These are phyloP conservation scores for Candida sojae DNA, from an alignment of 1,139 yeast genomes.

Conservation along the genomic window DNA sequence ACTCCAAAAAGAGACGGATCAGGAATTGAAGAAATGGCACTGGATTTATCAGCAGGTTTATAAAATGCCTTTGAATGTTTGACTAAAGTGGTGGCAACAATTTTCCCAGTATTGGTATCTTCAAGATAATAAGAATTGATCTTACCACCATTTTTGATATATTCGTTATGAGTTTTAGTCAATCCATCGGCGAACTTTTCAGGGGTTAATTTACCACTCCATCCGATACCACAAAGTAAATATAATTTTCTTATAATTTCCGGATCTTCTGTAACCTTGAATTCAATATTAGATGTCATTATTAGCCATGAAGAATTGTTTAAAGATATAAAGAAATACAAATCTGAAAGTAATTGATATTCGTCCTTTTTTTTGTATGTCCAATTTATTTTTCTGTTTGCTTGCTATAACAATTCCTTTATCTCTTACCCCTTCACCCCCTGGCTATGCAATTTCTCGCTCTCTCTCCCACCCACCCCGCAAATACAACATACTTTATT, in stretches of 20 bases:
- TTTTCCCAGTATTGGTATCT: conserved; percentile 23
- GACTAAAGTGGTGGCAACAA: conserved; percentile 31
- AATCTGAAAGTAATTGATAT: not conserved
- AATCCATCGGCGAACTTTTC: conserved; percentile 27
- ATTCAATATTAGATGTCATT: conserved; percentile 9
- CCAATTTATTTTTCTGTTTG: too few relatives aligned
- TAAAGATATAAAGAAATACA: not conserved
- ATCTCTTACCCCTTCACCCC: too few relatives aligned
- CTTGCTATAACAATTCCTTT: too few relatives aligned
- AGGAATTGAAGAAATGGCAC: conserved; percentile 31
- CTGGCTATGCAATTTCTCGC: too few relatives aligned
- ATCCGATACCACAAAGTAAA: conserved; percentile 29
- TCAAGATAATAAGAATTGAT: conserved; percentile 30
- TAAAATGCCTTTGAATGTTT: conserved; percentile 28
- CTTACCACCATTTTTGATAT: conserved; percentile 16
- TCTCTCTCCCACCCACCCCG: not conserved
- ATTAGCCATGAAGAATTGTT: not conserved
- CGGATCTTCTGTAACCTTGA: conserved; percentile 27
- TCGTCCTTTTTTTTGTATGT: not conserved
- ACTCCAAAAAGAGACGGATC: conserved; percentile 39
- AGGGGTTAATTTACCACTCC: conserved; percentile 28
- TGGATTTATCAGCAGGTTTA: conserved; percentile 32
- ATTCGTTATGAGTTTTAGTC: conserved; percentile 17
- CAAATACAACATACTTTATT: not conserved
- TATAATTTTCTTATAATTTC: conserved; percentile 27